phyloP scores from a whole-genome alignment of 805 yeast genomes.

The Cyberlindnera americana region DNA sequence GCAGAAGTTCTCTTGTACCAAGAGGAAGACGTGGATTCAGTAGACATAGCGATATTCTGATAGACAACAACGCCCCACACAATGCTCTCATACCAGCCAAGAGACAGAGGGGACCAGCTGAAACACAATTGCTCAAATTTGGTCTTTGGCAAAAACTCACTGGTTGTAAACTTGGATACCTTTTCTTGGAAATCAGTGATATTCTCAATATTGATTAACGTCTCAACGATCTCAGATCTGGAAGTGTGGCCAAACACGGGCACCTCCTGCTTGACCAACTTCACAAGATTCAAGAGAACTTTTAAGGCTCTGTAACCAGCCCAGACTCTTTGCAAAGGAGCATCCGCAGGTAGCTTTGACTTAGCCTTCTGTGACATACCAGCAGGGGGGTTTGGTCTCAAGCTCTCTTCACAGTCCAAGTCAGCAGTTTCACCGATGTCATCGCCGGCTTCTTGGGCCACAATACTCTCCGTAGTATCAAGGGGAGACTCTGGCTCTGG shows the following conservation, averaged over 20 bases:
- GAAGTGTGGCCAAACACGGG: constrained; percentile 24
- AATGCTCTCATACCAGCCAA: constrained; percentile 74
- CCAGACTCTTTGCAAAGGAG: constrained; percentile 51
- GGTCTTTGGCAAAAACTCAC: constrained; percentile 42
- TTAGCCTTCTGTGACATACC: constrained; percentile 61
- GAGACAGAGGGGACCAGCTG: constrained; percentile 56
- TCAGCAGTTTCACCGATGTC: constrained; percentile 10
- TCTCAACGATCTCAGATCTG: constrained; percentile 27
- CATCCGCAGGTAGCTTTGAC: constrained; percentile 48
- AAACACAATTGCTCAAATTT: constrained; percentile 48
- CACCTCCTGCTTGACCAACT: constrained; percentile 28
- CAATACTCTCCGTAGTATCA: constrained; percentile 5
- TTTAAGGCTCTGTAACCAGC: constrained; percentile 45
- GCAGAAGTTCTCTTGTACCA: constrained; percentile 28
- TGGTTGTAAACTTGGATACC: constrained; percentile 24
- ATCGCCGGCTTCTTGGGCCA: constrained; percentile 14
- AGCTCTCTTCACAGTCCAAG: constrained; percentile 33
- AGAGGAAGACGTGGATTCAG: constrained; percentile 14
- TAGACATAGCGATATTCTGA: constrained; percentile 23
- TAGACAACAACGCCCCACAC: constrained; percentile 57
- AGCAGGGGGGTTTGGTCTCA: constrained; percentile 48
- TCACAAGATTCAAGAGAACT: constrained; percentile 36
- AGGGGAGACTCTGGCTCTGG: constrained; percentile 10
- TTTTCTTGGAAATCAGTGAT: constrained; percentile 30
- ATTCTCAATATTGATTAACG: constrained; percentile 40